phyloP scores from a whole-genome alignment of 345 rosid species.

The Eutrema yunnanense region DNA sequence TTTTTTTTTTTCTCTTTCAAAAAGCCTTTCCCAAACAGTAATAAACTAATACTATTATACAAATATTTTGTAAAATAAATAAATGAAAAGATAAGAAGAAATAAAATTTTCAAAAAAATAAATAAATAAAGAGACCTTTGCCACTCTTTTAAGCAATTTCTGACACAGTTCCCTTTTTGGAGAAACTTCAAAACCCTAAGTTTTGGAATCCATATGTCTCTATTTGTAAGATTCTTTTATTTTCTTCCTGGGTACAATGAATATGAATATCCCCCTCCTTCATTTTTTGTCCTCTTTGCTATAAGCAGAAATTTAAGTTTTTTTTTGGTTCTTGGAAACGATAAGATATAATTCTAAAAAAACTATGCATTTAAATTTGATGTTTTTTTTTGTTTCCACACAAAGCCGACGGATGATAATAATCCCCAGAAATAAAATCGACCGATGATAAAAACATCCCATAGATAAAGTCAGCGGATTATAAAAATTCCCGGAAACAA shows the following conservation, averaged over 20 bases:
- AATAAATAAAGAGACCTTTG: conserved; percentile 15
- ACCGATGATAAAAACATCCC: too few species aligned
- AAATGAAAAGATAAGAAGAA: not conserved
- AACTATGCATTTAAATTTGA: not conserved
- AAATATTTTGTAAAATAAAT: not conserved
- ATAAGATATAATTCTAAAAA: not conserved
- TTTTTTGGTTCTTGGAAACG: not conserved
- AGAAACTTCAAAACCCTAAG: conserved; percentile 9
- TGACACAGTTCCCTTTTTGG: conserved; percentile 21
- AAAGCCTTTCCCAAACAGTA: conserved; percentile 1
- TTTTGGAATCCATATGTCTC: conserved; percentile 16
- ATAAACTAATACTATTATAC: not conserved
- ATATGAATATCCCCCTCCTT: not conserved
- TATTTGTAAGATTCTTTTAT: conserved; percentile 11
- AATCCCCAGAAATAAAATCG: too few species aligned
- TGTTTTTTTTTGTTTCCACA: too few species aligned
- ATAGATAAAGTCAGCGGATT: too few species aligned
- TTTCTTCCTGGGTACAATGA: not conserved
- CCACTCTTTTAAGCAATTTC: conserved; percentile 33
- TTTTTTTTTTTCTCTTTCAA: conserved; percentile 6
- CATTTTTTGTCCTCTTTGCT: not conserved
- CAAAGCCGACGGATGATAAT: too few species aligned
- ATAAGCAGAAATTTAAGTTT: not conserved
- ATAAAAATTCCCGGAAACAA: too few species aligned
- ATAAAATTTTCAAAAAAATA: not conserved